phyloP scores from a whole-genome alignment of 805 yeast genomes.

The Candida pseudoglaebosa region DNA sequence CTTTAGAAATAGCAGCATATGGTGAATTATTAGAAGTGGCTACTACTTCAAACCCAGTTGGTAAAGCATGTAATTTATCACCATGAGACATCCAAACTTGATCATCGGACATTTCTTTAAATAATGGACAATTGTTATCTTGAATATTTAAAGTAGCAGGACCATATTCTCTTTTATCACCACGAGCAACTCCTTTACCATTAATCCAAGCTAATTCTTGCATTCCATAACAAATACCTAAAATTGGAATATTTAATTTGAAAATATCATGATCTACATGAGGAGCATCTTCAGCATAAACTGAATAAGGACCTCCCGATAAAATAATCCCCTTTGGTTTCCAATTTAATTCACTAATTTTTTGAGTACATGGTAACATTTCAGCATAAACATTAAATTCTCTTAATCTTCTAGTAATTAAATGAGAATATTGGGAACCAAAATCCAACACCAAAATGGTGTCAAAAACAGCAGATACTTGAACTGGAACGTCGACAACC shows the following conservation, averaged over 20 bases:
- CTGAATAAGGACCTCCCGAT: slow-evolving; percentile 98
- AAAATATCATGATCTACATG: slow-evolving; percentile 95
- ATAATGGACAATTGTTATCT: slow-evolving; percentile 65
- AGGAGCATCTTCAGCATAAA: slow-evolving; percentile 91
- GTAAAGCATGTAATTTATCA: slow-evolving; percentile 88
- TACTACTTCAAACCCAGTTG: slow-evolving; percentile 81
- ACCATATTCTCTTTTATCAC: slow-evolving; percentile 97
- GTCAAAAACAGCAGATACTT: slow-evolving; percentile 88
- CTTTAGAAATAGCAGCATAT: slow-evolving; percentile 85
- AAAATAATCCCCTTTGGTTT: slow-evolving; percentile 94
- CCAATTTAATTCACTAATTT: slow-evolving; percentile 87
- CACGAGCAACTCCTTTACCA: slow-evolving; percentile 90
- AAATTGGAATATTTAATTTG: slow-evolving; percentile 85
- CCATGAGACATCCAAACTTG: slow-evolving; percentile 99
- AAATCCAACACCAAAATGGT: slow-evolving; percentile 96
- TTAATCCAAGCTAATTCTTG: slow-evolving; percentile 98
- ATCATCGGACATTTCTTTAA: slow-evolving; percentile 86
- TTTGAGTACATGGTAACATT: slow-evolving; percentile 99
- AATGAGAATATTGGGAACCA: slow-evolving; percentile 97
- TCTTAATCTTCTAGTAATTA: slow-evolving; percentile 95
- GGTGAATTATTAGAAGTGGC: slow-evolving; percentile 96
- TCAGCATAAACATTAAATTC: slow-evolving; percentile 98
- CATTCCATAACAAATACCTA: slow-evolving; percentile 99
- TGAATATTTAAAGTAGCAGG: slow-evolving; percentile 84
- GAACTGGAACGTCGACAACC: slow-evolving; percentile 37